Conservation (phyloP, 2,329 filamentous ascomycete species). For the Alternaria panax region DNA sequence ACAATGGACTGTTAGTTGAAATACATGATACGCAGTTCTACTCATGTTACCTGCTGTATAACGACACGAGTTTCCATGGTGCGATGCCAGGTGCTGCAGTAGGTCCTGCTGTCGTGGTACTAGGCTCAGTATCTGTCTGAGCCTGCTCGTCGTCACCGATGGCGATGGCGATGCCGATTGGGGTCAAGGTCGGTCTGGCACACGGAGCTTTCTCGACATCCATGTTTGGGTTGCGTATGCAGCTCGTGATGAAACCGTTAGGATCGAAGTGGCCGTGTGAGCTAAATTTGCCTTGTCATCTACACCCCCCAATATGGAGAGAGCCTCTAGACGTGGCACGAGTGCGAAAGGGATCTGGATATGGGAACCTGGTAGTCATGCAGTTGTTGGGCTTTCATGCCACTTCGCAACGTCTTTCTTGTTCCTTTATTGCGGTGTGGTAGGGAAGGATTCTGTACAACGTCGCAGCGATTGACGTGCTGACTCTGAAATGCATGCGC, state of each 20-base stretch:
- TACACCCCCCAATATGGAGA: neutral
- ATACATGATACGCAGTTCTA: neutral
- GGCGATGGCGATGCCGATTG: neutral
- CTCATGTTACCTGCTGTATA: neutral
- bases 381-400: neutral
- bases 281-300: neutral
- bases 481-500: neutral
- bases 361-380: neutral
- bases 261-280: neutral
- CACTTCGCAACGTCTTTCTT: neutral
- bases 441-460: neutral
- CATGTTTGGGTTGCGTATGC: neutral
- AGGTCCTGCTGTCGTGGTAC: neutral
- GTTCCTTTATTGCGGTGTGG: neutral
- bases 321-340: neutral
- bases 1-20: neutral
- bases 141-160: neutral
- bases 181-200: neutral
- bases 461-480: neutral
- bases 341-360: neutral
- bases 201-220: neutral
- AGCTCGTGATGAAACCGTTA: neutral
- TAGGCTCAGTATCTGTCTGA: neutral
- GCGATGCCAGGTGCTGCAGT: neutral
- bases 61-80: neutral